phyloP scores from a whole-genome alignment of 2,329 filamentous ascomycete species.

The Scleromitrula shiraiana region DNA sequence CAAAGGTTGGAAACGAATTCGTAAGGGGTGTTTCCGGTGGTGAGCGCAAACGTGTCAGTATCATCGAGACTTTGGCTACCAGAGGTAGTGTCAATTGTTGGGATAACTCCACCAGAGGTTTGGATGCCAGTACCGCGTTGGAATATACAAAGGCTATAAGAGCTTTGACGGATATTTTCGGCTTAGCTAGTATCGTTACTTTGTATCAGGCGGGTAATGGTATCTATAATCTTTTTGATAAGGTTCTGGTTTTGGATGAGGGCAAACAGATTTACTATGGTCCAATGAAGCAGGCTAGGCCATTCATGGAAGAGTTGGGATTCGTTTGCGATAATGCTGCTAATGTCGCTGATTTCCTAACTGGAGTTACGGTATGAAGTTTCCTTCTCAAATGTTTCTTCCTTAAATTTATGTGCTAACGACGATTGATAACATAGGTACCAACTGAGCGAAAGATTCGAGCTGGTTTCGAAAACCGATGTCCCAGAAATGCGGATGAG shows the following conservation, averaged over 20 bases:
- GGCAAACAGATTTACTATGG: constrained; percentile 61
- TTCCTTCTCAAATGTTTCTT: neutral
- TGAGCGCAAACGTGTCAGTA: constrained; percentile 52
- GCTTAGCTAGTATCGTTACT: constrained; percentile 53
- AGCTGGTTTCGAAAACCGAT: constrained; percentile 32
- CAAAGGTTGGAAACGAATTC: constrained; percentile 50
- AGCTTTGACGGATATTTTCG: constrained; percentile 54
- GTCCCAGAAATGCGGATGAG: constrained; percentile 38
- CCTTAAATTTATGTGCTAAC: neutral
- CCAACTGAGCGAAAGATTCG: constrained; percentile 58
- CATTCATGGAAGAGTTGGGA: constrained; percentile 57
- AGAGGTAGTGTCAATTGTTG: constrained; percentile 47
- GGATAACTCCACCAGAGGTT: constrained; percentile 59
- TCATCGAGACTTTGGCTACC: constrained; percentile 40
- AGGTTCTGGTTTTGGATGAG: constrained; percentile 59
- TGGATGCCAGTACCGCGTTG: constrained; percentile 63
- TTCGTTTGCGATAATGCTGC: constrained; percentile 55
- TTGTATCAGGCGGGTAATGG: constrained; percentile 64
- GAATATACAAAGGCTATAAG: constrained; percentile 53
- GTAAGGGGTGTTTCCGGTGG: constrained; percentile 55
- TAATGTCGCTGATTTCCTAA: constrained; percentile 59
- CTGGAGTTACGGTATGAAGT: constrained; percentile 36
- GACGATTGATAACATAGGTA: neutral
- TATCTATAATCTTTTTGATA: constrained; percentile 64
- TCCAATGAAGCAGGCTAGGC: constrained; percentile 46